Conservation (phyloP, 2,329 filamentous ascomycete species). For the Talaromyces sp. region DNA sequence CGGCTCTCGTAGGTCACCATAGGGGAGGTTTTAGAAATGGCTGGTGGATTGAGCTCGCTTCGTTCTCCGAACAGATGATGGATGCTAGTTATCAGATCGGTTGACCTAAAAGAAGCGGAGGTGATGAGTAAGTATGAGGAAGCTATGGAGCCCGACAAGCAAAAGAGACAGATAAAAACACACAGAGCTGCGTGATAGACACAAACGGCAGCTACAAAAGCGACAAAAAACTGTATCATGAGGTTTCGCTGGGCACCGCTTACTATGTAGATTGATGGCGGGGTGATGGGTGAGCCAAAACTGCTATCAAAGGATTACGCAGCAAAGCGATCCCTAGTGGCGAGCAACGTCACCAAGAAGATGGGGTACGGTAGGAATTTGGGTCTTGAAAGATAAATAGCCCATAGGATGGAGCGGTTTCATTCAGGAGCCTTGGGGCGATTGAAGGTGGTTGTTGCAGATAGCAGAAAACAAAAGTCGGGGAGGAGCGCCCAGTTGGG, state of each 20-base stretch:
- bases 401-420: background rate
- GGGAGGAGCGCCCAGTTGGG: background rate
- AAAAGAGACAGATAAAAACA: background rate
- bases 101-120: background rate
- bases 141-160: background rate
- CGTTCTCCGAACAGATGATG: background rate
- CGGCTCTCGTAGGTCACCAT: conserved; percentile 16
- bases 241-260: background rate
- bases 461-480: background rate
- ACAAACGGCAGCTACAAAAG: background rate
- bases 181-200: background rate
- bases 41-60: background rate
- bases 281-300: conserved; percentile 2
- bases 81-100: background rate
- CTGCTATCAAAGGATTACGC: conserved; percentile 4
- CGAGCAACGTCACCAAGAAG: background rate
- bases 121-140: background rate
- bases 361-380: background rate
- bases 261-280: conserved; percentile 3
- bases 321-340: conserved; percentile 9
- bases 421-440: background rate
- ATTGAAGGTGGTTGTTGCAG: background rate
- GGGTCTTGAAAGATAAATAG: background rate
- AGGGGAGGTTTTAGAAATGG: conserved; percentile 4
- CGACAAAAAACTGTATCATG: background rate